Conservation (phyloP, 2,329 filamentous ascomycete genomes). For the Fusarium praegraminearum region DNA sequence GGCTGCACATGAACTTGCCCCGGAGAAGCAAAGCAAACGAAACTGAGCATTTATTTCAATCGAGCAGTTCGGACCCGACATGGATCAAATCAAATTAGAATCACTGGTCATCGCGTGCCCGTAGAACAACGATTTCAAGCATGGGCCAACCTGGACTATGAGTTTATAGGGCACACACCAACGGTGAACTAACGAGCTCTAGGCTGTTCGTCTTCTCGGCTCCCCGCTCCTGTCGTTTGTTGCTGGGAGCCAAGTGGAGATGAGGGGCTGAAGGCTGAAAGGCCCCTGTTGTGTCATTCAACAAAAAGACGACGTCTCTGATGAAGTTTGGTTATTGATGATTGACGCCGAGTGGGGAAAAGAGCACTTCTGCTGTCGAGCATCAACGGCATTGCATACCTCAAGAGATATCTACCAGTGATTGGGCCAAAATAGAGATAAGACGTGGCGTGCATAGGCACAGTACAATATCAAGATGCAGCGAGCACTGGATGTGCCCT, state of each 20-base stretch:
- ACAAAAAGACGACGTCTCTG: constrained; percentile 31
- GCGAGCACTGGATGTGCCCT: constrained; percentile 16
- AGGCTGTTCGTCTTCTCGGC: constrained; percentile 31
- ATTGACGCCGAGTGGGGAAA: constrained; percentile 20
- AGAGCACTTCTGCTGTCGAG: constrained; percentile 4
- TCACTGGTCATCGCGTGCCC: constrained; percentile 30
- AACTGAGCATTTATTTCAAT: constrained; percentile 25
- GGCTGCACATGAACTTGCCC: constrained; percentile 30
- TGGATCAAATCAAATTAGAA: constrained; percentile 26
- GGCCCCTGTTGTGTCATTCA: constrained; percentile 29
- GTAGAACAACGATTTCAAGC: constrained; percentile 31
- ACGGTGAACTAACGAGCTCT: constrained; percentile 42
- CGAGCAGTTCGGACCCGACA: constrained; percentile 4
- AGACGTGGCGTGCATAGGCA: constrained; percentile 25
- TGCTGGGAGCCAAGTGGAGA: constrained; percentile 33
- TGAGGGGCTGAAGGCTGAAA: constrained; percentile 31
- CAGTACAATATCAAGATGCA: constrained; percentile 23
- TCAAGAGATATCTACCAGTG: constrained; percentile 2
- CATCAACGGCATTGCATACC: background rate
- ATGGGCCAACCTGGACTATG: constrained; percentile 29
- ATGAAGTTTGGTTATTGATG: constrained; percentile 29
- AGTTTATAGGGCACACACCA: constrained; percentile 34
- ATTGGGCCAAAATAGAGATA: constrained; percentile 36
- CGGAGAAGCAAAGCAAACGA: constrained; percentile 20
- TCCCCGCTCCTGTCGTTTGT: constrained; percentile 41